Conservation (phyloP, 2,329 filamentous ascomycete genomes). For the Aureobasidium sp. region DNA sequence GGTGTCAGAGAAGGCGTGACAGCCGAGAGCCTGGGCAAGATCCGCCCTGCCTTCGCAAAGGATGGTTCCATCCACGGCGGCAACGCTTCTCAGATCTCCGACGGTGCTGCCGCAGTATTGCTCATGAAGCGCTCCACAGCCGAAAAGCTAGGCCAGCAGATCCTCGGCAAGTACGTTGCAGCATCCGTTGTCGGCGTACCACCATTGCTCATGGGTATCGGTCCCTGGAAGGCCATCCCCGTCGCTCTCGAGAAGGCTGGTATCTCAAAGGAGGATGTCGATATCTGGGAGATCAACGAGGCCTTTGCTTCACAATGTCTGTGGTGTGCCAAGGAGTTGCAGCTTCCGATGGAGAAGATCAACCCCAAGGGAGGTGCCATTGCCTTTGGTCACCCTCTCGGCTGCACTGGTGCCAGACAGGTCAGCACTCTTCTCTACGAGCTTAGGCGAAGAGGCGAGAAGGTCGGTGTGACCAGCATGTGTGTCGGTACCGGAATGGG, state of each 20-base stretch:
- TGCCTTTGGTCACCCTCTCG: conserved; percentile 85
- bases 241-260: conserved; percentile 83
- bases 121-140: conserved; percentile 93
- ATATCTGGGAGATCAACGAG: conserved; percentile 99
- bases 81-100: conserved; percentile 91
- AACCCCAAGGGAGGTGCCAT: conserved; percentile 97
- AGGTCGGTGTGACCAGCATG: conserved; percentile 86
- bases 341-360: conserved; percentile 74
- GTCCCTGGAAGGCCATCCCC: conserved; percentile 92
- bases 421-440: conserved; percentile 88
- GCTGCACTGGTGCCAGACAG: conserved; percentile 89
- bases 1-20: conserved; percentile 82
- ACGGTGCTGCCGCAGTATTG: conserved; percentile 89
- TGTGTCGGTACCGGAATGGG: conserved; percentile 90
- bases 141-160: conserved; percentile 75
- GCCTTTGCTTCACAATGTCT: conserved; percentile 93
- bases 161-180: conserved; percentile 86
- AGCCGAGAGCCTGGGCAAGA: conserved; percentile 79
- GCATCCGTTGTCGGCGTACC: conserved; percentile 81
- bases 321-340: conserved; percentile 85
- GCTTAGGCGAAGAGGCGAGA: conserved; percentile 72
- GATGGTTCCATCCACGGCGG: conserved; percentile 92
- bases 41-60: conserved; percentile 81
- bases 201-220: conserved; percentile 91
- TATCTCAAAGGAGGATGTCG: conserved; percentile 79